phyloP scores from a whole-genome alignment of 176 grass and related monocot genomes.

The Paspalum vaginatum region DNA sequence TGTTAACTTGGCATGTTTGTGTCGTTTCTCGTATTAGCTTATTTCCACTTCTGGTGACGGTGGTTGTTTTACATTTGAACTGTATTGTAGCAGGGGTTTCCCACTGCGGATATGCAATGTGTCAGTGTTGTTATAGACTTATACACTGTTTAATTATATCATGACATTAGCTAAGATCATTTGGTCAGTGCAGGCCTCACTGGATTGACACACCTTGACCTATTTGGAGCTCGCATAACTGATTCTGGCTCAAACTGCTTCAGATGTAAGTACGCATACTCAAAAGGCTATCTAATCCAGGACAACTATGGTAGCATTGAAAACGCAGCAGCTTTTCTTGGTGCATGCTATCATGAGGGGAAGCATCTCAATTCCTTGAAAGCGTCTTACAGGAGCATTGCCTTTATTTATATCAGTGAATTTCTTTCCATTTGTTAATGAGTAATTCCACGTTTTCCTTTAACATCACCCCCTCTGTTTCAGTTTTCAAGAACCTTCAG shows the following conservation, averaged over 20 bases:
- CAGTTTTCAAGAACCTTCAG: slow-evolving; percentile 90
- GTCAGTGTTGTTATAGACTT: too few species aligned
- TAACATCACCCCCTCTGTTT: background rate
- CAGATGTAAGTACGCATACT: slow-evolving; percentile 57
- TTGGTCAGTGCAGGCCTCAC: slow-evolving; percentile 69
- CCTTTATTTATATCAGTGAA: background rate
- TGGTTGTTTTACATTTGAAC: slow-evolving; percentile 7
- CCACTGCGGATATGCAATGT: background rate
- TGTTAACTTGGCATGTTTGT: background rate
- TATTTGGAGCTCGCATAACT: slow-evolving; percentile 91
- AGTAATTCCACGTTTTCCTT: background rate
- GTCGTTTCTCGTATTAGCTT: background rate
- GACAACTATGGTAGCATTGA: background rate
- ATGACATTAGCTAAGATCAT: slow-evolving; percentile 13
- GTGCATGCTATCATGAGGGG: background rate
- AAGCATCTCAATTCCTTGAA: background rate
- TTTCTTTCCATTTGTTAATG: slow-evolving; percentile 1
- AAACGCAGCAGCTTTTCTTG: background rate
- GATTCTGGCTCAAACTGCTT: slow-evolving; percentile 82
- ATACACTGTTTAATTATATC: background rate
- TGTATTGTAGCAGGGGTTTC: background rate
- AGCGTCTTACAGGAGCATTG: background rate
- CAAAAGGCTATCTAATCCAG: background rate
- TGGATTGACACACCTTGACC: slow-evolving; percentile 90
- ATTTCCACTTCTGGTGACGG: slow-evolving; percentile 13